Evolutionary conservation across 208 protist species (phyloP).

Genomic region (Acanthamoeba castellanii): DNA sequence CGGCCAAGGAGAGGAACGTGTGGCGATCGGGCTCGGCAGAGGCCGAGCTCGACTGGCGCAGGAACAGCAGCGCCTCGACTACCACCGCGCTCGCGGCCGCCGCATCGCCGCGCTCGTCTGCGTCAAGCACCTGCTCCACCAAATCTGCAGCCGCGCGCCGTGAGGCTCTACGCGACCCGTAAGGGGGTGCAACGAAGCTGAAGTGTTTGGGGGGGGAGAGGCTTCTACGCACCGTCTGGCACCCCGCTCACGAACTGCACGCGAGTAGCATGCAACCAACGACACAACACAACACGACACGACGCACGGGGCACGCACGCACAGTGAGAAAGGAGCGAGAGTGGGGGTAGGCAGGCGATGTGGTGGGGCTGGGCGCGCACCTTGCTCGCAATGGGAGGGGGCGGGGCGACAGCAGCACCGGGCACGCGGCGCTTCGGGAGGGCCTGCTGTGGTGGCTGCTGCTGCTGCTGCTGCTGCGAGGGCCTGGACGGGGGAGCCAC

Average conservation of each 20-base stretch:
- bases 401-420: background rate
- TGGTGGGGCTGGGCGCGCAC: background rate
- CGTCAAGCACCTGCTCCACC: conserved; percentile 31
- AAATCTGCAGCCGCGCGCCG: background rate
- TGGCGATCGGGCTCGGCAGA: conserved; percentile 47
- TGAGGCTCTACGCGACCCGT: background rate
- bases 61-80: background rate
- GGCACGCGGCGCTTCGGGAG: no score
- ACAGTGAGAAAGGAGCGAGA: background rate
- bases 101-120: background rate
- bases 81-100: background rate
- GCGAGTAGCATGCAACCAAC: background rate
- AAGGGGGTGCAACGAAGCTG: no score
- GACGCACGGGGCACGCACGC: background rate
- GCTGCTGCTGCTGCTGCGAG: background rate
- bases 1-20: background rate
- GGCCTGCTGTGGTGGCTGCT: background rate
- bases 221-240: background rate
- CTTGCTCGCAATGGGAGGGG: background rate
- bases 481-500: background rate
- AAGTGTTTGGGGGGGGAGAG: no score
- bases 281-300: no score
- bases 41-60: background rate
- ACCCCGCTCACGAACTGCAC: conserved; percentile 16
- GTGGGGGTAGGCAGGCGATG: background rate